Conservation (phyloP, 257 asterid genomes). For the Fraxinus americana region DNA sequence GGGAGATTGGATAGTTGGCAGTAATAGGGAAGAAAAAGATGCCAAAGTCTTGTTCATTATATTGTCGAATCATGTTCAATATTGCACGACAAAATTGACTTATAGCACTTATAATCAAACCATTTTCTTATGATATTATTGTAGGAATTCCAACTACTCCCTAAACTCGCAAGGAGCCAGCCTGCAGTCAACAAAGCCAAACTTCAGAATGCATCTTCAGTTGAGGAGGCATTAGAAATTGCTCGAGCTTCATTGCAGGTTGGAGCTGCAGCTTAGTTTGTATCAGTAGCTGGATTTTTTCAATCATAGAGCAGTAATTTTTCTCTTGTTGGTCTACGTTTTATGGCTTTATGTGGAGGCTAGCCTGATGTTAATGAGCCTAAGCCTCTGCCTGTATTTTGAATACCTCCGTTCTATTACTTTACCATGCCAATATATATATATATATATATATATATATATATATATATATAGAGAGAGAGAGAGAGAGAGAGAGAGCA, state of each 20-base stretch:
- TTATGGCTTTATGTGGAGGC: neutral
- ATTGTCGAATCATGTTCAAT: neutral
- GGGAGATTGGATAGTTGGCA: neutral
- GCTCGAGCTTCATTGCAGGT: slow-evolving; percentile 60
- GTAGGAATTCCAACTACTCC: slow-evolving; percentile 87
- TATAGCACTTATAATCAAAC: neutral
- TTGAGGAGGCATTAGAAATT: slow-evolving; percentile 81
- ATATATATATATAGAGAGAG: no score
- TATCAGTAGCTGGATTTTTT: neutral
- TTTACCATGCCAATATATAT: no score
- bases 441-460: no score
- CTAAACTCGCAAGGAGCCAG: slow-evolving; percentile 81
- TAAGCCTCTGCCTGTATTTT: neutral
- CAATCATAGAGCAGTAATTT: no score
- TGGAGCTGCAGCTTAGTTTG: slow-evolving; percentile 36
- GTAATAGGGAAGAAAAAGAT: neutral
- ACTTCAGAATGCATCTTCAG: slow-evolving; percentile 80
- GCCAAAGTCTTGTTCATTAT: neutral
- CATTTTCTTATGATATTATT: neutral
- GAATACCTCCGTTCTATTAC: neutral
- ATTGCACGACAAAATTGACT: neutral
- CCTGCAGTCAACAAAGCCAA: slow-evolving; percentile 67
- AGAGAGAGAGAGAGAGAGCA: neutral
- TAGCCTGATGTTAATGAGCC: neutral
- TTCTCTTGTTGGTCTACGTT: neutral